Conservation (phyloP, 2,329 filamentous ascomycete genomes). For the Teratosphaeria nubilosa region DNA sequence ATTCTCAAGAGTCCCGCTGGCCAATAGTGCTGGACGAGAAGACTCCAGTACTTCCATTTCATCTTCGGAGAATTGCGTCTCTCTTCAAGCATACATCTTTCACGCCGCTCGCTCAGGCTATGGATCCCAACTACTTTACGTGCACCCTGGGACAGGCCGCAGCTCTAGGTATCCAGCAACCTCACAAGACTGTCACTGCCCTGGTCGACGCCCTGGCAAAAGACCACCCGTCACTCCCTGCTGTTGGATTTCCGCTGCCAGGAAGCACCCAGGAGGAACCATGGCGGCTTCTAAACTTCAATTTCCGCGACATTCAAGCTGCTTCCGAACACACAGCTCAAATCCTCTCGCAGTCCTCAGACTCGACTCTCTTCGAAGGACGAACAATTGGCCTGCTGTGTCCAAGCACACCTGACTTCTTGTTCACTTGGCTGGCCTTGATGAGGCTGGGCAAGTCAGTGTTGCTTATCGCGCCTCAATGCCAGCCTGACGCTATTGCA, state of each 20-base stretch:
- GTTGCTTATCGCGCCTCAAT: slow-evolving; percentile 47
- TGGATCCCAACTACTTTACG: slow-evolving; percentile 44
- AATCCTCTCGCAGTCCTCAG: slow-evolving; percentile 14
- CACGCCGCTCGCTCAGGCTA: neutral
- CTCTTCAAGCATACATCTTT: neutral
- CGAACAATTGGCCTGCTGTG: slow-evolving; percentile 44
- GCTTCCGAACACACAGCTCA: slow-evolving; percentile 29
- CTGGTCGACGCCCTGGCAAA: slow-evolving; percentile 42
- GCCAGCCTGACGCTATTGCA: slow-evolving; percentile 37
- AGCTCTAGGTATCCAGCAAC: slow-evolving; percentile 21
- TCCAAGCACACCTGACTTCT: slow-evolving; percentile 47
- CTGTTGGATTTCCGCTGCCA: slow-evolving; percentile 41
- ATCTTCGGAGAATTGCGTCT: too few species aligned
- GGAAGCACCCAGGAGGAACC: slow-evolving; percentile 3
- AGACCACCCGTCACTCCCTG: slow-evolving; percentile 30
- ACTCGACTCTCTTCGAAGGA: slow-evolving; percentile 4
- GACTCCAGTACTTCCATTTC: too few species aligned
- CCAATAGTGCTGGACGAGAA: too few species aligned
- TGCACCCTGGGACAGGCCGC: slow-evolving; percentile 51
- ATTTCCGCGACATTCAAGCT: slow-evolving; percentile 26
- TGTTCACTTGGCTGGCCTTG: slow-evolving; percentile 51
- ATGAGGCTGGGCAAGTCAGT: slow-evolving; percentile 46
- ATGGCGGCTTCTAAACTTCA: slow-evolving; percentile 21
- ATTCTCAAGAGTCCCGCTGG: neutral
- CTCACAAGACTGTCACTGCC: slow-evolving; percentile 38